Evolutionary conservation across 768 basidiomycete species (phyloP).

Genomic region (Pleurotus citrinopileatus): DNA sequence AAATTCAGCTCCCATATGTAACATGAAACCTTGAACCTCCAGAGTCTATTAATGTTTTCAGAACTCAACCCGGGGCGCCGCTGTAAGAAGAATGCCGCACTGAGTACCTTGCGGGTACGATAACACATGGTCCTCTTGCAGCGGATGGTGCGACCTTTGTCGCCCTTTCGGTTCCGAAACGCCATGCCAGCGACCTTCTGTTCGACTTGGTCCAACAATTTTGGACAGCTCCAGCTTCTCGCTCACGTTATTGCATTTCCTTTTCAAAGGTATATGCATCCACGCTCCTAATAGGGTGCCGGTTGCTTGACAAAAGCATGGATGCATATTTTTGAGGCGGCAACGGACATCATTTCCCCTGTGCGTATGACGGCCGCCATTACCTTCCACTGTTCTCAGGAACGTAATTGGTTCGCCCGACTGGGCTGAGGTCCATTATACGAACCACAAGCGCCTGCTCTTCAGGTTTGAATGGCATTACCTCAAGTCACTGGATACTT

Average conservation of each 20-base stretch:
- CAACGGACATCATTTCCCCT: not conserved
- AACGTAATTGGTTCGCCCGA: too few relatives aligned
- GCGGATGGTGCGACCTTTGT: not conserved
- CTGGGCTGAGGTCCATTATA: too few relatives aligned
- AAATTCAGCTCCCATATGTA: not conserved
- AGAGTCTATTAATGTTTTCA: not conserved
- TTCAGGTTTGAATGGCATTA: not conserved
- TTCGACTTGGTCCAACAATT: not conserved
- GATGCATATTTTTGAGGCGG: not conserved
- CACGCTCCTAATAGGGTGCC: not conserved
- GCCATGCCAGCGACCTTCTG: not conserved
- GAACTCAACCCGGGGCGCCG: not conserved
- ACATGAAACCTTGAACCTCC: too few relatives aligned
- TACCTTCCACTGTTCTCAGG: too few relatives aligned
- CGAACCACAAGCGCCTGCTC: too few relatives aligned
- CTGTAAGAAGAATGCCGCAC: not conserved
- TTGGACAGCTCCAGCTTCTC: not conserved
- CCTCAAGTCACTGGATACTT: not conserved
- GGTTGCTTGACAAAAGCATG: not conserved
- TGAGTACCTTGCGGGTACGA: not conserved
- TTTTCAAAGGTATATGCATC: not conserved
- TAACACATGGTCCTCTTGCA: not conserved
- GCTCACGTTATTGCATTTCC: not conserved
- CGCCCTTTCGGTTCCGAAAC: slow-evolving; percentile 3
- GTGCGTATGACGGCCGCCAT: not conserved